Conservation (phyloP, 176 grass and related monocot species). For the Aegilops speltoides region DNA sequence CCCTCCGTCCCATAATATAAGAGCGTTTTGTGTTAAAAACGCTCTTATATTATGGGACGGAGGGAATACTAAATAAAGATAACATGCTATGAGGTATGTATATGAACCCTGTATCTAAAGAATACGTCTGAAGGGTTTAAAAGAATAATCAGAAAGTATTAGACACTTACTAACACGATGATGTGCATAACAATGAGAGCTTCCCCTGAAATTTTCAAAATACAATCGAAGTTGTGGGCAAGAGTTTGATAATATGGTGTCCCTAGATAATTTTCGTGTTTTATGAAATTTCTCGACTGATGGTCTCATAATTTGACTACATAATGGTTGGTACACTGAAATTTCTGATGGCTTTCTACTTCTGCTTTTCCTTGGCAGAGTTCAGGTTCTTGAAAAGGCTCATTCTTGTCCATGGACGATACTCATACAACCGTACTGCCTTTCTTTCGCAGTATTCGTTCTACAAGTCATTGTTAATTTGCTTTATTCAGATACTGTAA, state of each 20-base stretch:
- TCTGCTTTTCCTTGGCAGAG: slow-evolving; percentile 51
- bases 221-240: not conserved
- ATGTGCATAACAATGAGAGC: not conserved
- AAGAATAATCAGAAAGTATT: not conserved
- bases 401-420: slow-evolving; percentile 94
- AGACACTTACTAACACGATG: not conserved
- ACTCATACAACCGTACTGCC: slow-evolving; percentile 92
- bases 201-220: not conserved
- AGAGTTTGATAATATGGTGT: not conserved
- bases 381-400: slow-evolving; percentile 95
- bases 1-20: too few relatives aligned
- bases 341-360: slow-evolving; percentile 3
- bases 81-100: not conserved
- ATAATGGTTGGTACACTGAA: not conserved
- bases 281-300: not conserved
- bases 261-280: not conserved
- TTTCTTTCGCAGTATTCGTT: slow-evolving; percentile 99
- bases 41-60: too few relatives aligned
- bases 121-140: not conserved
- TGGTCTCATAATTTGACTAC: not conserved
- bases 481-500: slow-evolving; percentile 99
- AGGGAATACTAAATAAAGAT: not conserved
- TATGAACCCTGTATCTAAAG: not conserved
- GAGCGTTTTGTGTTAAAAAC: too few relatives aligned
- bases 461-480: slow-evolving; percentile 98